These are phyloP conservation scores for Aspergillus quadrilineatus DNA, from an alignment of 2,329 filamentous ascomycete species.

Conservation along the genomic window DNA sequence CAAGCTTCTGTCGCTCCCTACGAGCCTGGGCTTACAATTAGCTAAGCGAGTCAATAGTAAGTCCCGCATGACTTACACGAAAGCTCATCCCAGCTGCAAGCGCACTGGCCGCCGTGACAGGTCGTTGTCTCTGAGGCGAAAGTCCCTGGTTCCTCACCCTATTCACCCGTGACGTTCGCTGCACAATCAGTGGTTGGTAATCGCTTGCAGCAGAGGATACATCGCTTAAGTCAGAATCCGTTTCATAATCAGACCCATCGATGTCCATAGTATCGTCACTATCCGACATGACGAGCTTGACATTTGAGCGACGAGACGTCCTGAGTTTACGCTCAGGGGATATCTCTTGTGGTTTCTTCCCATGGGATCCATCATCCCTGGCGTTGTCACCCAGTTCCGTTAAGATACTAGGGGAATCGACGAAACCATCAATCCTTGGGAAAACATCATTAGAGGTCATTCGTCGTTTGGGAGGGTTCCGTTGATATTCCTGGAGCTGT, in stretches of 20 bases:
- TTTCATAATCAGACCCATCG: not conserved
- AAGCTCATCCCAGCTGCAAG: slow-evolving; percentile 22
- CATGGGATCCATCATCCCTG: slow-evolving; percentile 3
- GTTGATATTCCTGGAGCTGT: slow-evolving; percentile 56
- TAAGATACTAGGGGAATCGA: slow-evolving; percentile 16
- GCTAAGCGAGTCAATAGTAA: slow-evolving; percentile 31
- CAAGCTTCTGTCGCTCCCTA: slow-evolving; percentile 66
- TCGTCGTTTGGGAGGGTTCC: slow-evolving; percentile 37
- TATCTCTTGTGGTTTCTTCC: slow-evolving; percentile 19
- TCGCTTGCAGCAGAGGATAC: slow-evolving; percentile 19
- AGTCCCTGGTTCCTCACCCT: slow-evolving; percentile 1
- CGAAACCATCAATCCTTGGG: slow-evolving; percentile 22
- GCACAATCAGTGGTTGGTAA: slow-evolving; percentile 15
- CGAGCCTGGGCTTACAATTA: slow-evolving; percentile 32
- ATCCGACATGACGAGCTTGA: slow-evolving; percentile 14
- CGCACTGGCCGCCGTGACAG: not conserved
- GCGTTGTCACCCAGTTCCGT: slow-evolving; percentile 11
- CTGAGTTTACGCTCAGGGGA: slow-evolving; percentile 17
- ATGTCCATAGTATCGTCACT: slow-evolving; percentile 17
- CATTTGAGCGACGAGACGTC: slow-evolving; percentile 13
- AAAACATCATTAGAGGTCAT: slow-evolving; percentile 24
- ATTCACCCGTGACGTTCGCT: not conserved
- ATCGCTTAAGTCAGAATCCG: slow-evolving; percentile 12
- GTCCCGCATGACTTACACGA: slow-evolving; percentile 31
- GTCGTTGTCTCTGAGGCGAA: slow-evolving; percentile 1